A percentile compares a stretch with the other conserved stretches of the same genome.
phyloP scores from a whole-genome alignment of 768 basidiomycete genomes.

The Leccinum fibrillosum region DNA sequence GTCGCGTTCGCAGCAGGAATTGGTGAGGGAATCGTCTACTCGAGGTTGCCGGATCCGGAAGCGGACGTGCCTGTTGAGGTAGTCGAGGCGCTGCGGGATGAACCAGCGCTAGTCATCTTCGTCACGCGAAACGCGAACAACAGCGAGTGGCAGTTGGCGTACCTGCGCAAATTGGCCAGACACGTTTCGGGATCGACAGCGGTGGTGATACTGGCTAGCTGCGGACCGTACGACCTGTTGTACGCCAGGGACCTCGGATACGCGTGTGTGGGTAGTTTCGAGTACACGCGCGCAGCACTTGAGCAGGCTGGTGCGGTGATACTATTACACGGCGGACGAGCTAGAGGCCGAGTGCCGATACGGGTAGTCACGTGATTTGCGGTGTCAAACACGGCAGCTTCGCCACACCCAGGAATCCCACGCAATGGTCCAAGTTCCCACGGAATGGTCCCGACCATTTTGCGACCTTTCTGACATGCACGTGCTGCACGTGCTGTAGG shows the following conservation, averaged over 20 bases:
- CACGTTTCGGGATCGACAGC: conserved; percentile 21
- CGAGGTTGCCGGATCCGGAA: conserved; percentile 4
- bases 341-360: conserved; percentile 10
- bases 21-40: conserved; percentile 41
- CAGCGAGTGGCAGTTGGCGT: conserved; percentile 49
- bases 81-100: background rate
- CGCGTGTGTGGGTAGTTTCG: conserved; percentile 52
- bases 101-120: conserved; percentile 36
- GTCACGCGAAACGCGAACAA: conserved; percentile 56
- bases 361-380: conserved; percentile 21
- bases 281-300: conserved; percentile 54
- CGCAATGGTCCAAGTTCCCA: too few species aligned
- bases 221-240: conserved; percentile 63
- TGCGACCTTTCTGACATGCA: too few species aligned
- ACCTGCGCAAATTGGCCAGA: conserved; percentile 31
- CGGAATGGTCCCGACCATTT: too few species aligned
- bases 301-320: conserved; percentile 42
- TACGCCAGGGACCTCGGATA: conserved; percentile 22
- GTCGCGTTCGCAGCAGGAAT: conserved; percentile 45
- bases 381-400: conserved; percentile 10
- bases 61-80: conserved; percentile 6
- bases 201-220: conserved; percentile 54
- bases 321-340: conserved; percentile 33
- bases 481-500: too few species aligned
- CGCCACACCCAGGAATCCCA: too few species aligned